phyloP scores from a whole-genome alignment of 2,329 filamentous ascomycete genomes.

The Claviceps spartinae region DNA sequence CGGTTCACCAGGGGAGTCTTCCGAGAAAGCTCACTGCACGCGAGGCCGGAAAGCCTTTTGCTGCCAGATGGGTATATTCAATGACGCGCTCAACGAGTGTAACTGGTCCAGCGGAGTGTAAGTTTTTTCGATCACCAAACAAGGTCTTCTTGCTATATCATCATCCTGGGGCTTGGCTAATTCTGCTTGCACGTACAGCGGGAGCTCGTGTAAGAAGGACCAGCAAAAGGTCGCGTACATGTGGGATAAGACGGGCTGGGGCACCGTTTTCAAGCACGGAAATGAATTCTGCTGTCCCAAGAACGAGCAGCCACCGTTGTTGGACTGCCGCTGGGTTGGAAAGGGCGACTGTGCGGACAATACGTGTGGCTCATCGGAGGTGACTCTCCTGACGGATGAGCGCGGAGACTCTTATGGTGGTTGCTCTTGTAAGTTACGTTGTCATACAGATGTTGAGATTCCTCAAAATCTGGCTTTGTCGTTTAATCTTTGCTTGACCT shows the following conservation, averaged over 20 bases:
- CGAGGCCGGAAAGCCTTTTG: slow-evolving; percentile 8
- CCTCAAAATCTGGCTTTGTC: too few species aligned
- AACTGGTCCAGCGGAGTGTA: not conserved
- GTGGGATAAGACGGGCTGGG: not conserved
- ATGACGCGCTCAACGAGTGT: not conserved
- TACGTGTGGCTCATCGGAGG: not conserved
- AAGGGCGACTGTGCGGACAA: not conserved
- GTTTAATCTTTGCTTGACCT: too few species aligned
- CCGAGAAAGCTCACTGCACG: slow-evolving; percentile 1
- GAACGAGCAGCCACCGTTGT: not conserved
- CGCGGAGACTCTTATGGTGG: not conserved
- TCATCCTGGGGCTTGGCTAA: not conserved
- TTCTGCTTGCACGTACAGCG: not conserved
- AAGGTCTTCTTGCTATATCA: too few species aligned
- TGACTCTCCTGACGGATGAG: not conserved
- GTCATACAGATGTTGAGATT: not conserved
- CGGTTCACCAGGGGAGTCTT: slow-evolving; percentile 1
- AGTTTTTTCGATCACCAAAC: not conserved
- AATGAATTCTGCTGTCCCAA: not conserved
- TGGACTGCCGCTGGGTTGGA: not conserved
- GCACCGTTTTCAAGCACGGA: not conserved
- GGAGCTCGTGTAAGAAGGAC: not conserved
- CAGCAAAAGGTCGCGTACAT: not conserved
- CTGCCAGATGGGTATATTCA: not conserved
- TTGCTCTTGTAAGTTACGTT: not conserved